Evolutionary conservation across 208 protist species (phyloP).

Genomic region (Trypanosoma vivax): DNA sequence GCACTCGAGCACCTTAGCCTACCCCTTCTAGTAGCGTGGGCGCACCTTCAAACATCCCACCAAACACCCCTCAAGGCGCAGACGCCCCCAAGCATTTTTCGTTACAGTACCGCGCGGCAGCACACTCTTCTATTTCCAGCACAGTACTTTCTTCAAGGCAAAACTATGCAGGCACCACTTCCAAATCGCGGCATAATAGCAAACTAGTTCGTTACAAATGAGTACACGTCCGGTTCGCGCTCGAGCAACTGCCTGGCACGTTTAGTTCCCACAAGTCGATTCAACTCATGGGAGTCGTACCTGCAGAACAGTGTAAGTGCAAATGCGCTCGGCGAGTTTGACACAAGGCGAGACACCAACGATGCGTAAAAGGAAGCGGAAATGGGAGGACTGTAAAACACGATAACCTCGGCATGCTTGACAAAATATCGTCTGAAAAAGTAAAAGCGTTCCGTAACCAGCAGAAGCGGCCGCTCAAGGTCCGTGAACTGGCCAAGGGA

Average conservation of each 20-base stretch:
- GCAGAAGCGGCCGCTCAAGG: conserved; percentile 79
- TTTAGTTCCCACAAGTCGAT: conserved; percentile 84
- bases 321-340: conserved; percentile 68
- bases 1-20: no score
- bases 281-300: conserved; percentile 92
- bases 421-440: conserved; percentile 95
- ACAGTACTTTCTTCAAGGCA: no score
- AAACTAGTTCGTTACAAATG: conserved; percentile 69
- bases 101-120: no score
- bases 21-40: no score
- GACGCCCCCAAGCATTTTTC: no score
- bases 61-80: no score
- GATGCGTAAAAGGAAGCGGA: conserved; percentile 92
- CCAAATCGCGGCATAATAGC: no score
- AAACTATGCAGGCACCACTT: no score
- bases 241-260: conserved; percentile 71
- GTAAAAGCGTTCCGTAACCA: conserved; percentile 96
- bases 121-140: no score
- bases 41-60: no score
- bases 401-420: conserved; percentile 81
- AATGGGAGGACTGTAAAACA: conserved; percentile 94
- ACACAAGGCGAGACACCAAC: conserved; percentile 78
- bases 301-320: conserved; percentile 85
- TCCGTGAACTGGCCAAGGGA: conserved; percentile 81
- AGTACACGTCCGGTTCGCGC: conserved; percentile 64